Conservation (phyloP, 441 rosid genomes). For the Populus tomentosa region DNA sequence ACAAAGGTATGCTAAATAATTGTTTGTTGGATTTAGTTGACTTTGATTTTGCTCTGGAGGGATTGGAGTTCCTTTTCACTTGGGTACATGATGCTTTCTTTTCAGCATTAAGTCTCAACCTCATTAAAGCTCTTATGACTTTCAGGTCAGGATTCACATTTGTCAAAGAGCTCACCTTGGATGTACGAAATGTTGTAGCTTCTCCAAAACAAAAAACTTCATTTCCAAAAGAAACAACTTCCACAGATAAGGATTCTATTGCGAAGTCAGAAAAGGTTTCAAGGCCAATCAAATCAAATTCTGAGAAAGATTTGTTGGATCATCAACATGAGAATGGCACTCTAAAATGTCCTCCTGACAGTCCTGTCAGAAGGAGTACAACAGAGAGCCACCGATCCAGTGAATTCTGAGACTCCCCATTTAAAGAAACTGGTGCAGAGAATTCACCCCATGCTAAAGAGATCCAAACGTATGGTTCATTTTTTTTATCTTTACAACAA, state of each 20-base stretch:
- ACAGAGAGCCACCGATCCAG: constrained; percentile 41
- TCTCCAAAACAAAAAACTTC: constrained; percentile 70
- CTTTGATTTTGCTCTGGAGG: not conserved
- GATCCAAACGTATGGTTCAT: constrained; percentile 35
- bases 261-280: constrained; percentile 38
- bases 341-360: constrained; percentile 34
- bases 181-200: constrained; percentile 81
- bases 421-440: constrained; percentile 40
- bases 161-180: constrained; percentile 93
- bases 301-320: constrained; percentile 53
- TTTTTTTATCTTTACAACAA: not conserved
- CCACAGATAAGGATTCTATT: constrained; percentile 31
- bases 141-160: constrained; percentile 86
- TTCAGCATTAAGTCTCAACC: constrained; percentile 1
- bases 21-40: not conserved
- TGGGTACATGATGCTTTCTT: not conserved
- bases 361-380: constrained; percentile 38
- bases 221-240: constrained; percentile 32
- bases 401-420: constrained; percentile 47
- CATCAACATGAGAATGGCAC: constrained; percentile 43
- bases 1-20: constrained; percentile 52
- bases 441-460: constrained; percentile 60
- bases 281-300: constrained; percentile 33
- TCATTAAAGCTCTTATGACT: constrained; percentile 9
- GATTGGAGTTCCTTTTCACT: not conserved